phyloP scores from a whole-genome alignment of 108 stramenopile species.

The Phaeodactylum tricornutum region DNA sequence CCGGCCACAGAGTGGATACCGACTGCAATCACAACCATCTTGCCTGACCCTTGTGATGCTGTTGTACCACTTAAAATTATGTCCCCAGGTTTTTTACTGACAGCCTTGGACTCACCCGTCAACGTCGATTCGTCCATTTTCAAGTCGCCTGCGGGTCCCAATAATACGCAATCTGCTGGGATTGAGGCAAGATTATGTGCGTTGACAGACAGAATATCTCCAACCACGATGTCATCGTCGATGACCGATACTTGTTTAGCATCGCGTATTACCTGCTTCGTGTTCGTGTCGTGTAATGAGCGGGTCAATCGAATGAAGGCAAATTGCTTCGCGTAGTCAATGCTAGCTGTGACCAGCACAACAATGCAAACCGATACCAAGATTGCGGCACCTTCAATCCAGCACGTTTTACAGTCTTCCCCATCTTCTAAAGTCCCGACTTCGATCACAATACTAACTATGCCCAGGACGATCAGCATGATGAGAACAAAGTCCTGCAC shows the following conservation, averaged over 20 bases:
- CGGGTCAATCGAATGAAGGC: constrained; percentile 85
- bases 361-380: constrained; percentile 82
- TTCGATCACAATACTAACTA: constrained; percentile 77
- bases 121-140: constrained; percentile 86
- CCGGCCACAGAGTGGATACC: constrained; percentile 82
- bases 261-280: constrained; percentile 78
- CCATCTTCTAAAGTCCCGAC: constrained; percentile 51
- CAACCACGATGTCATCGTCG: constrained; percentile 93
- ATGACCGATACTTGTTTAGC: constrained; percentile 61
- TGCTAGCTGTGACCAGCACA: constrained; percentile 82
- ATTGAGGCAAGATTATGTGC: constrained; percentile 73
- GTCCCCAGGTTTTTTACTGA: constrained; percentile 77
- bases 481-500: constrained; percentile 88
- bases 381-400: constrained; percentile 94
- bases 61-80: constrained; percentile 59
- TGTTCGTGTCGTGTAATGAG: constrained; percentile 65
- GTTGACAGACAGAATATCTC: constrained; percentile 91
- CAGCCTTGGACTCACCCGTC: constrained; percentile 90
- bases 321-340: constrained; percentile 92
- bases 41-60: constrained; percentile 63
- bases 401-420: constrained; percentile 57
- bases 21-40: constrained; percentile 85
- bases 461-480: constrained; percentile 84
- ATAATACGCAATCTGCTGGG: constrained; percentile 91
- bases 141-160: constrained; percentile 78